Evolutionary conservation across 192 early-diverging fungal genomes (phyloP).

Genomic region (Chytriomyces hyalinus): DNA sequence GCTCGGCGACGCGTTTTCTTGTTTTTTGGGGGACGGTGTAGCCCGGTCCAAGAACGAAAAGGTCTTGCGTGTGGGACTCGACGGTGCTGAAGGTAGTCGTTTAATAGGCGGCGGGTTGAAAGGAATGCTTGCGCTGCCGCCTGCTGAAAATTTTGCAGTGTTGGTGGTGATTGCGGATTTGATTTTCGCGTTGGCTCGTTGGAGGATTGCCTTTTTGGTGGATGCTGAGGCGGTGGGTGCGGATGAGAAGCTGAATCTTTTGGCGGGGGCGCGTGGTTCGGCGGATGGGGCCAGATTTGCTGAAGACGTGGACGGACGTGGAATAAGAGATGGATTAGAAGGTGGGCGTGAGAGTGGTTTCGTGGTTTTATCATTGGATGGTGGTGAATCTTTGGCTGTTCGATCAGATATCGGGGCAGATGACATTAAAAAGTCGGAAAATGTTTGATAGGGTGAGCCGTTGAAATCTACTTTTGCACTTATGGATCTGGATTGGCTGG

Average conservation of each 20-base stretch:
- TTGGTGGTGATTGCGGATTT: background rate
- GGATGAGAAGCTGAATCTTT: background rate
- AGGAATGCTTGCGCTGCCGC: background rate
- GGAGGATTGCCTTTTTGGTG: constrained; percentile 23
- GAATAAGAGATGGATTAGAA: background rate
- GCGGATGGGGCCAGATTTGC: background rate
- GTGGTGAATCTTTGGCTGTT: background rate
- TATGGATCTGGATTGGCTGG: background rate
- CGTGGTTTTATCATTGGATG: background rate
- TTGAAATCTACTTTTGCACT: background rate
- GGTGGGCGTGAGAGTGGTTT: background rate
- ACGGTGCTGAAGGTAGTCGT: background rate
- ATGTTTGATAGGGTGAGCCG: constrained; percentile 4
- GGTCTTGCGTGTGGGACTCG: background rate
- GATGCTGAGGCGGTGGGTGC: background rate
- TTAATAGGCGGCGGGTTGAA: too few species aligned
- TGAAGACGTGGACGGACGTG: background rate
- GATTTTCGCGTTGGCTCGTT: constrained; percentile 18
- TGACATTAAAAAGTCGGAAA: constrained; percentile 11
- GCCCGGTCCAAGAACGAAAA: background rate
- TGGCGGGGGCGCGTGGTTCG: background rate
- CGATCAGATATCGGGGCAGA: background rate
- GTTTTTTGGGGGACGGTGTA: background rate
- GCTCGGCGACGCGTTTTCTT: too few species aligned
- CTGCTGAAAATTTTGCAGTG: background rate